Conservation (phyloP, 1,284 basidiomycete genomes). For the Malassezia obtusa region DNA sequence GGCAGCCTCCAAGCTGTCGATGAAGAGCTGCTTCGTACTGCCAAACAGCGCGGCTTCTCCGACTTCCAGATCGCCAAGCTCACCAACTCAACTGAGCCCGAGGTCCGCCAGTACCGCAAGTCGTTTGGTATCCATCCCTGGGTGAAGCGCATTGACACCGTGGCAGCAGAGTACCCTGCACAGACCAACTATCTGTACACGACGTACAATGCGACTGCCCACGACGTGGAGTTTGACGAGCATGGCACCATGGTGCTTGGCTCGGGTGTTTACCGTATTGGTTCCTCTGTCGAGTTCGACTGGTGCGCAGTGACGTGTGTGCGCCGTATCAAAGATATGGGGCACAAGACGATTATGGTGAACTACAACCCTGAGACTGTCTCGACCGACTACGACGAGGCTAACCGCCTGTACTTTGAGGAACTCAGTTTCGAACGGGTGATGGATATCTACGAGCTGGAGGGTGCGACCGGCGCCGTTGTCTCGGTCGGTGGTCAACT, state of each 20-base stretch:
- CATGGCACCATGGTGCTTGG: conserved; percentile 99
- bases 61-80: conserved; percentile 82
- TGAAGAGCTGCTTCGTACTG: conserved; percentile 40
- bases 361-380: conserved; percentile 99
- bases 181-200: conserved; percentile 99
- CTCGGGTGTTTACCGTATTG: conserved; percentile 95
- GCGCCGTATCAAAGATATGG: conserved; percentile 77
- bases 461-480: conserved; percentile 80
- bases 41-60: conserved; percentile 61
- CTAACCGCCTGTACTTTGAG: conserved; percentile 95
- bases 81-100: conserved; percentile 58
- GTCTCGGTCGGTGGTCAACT: conserved; percentile 84
- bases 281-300: conserved; percentile 96
- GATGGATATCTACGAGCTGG: conserved; percentile 99
- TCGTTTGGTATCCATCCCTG: conserved; percentile 80
- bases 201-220: conserved; percentile 91
- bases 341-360: conserved; percentile 94
- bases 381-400: conserved; percentile 98
- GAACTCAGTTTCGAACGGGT: conserved; percentile 95
- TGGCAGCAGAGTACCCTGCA: conserved; percentile 96
- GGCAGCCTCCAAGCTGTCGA: conserved; percentile 56
- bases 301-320: conserved; percentile 99
- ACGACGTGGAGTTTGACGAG: conserved; percentile 92
- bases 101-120: conserved; percentile 76
- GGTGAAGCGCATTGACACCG: conserved; percentile 98